Percentiles rank a stretch among this genome's conserved stretches.
These are phyloP conservation scores for Neurospora cerealis DNA, from an alignment of 495 filamentous ascomycete species.

Conservation along the genomic window DNA sequence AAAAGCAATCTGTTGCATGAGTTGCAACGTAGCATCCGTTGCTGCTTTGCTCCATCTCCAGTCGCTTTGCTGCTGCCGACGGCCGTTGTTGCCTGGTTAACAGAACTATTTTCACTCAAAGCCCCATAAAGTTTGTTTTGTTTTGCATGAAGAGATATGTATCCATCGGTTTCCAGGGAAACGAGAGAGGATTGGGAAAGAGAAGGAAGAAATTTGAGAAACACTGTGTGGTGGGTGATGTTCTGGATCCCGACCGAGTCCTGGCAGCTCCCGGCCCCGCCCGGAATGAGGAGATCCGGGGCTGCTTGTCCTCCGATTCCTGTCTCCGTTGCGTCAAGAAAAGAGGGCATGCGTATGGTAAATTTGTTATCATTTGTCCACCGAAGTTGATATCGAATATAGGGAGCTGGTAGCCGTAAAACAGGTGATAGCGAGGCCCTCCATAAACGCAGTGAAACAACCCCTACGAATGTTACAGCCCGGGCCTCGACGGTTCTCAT, in stretches of 20 bases:
- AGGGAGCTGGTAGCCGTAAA: background rate
- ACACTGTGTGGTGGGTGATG: background rate
- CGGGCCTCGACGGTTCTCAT: background rate
- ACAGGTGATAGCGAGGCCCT: background rate
- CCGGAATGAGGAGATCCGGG: background rate
- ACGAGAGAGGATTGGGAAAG: background rate
- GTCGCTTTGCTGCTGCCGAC: background rate
- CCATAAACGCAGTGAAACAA: background rate
- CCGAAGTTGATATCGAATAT: background rate
- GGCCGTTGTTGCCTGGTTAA: background rate
- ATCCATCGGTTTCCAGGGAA: background rate
- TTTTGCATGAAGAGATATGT: background rate
- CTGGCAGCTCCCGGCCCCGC: background rate
- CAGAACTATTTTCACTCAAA: background rate
- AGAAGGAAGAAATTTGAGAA: background rate
- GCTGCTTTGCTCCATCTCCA: background rate
- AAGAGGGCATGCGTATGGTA: background rate
- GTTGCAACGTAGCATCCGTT: background rate
- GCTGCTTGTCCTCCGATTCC: background rate
- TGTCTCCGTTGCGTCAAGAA: background rate
- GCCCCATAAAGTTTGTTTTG: background rate
- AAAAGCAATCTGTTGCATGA: background rate
- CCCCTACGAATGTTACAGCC: background rate
- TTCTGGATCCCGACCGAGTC: background rate
- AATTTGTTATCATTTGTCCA: background rate